Conservation (phyloP, 1,139 yeast species). For the Zygosaccharomyces pseudobailii region DNA sequence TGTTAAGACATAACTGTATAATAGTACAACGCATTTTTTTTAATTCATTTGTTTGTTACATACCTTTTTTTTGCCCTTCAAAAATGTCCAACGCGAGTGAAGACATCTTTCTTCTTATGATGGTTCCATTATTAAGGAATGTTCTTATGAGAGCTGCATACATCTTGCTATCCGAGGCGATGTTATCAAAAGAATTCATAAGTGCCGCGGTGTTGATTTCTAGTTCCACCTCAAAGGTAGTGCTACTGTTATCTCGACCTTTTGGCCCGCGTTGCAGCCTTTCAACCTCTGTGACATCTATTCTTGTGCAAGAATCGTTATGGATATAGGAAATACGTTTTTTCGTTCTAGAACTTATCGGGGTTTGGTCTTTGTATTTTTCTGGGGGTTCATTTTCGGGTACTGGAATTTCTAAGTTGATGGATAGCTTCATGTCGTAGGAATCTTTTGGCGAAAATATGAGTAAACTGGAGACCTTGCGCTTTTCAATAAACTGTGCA, state of each 20-base stretch:
- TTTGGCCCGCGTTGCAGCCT: conserved; percentile 46
- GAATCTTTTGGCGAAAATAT: conserved; percentile 72
- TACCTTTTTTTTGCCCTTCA: conserved; percentile 33
- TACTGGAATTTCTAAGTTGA: conserved; percentile 69
- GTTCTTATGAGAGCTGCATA: conserved; percentile 70
- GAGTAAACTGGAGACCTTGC: conserved; percentile 63
- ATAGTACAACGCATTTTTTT: neutral
- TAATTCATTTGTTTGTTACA: conserved; percentile 3
- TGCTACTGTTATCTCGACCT: conserved; percentile 31
- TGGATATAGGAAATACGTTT: conserved; percentile 62
- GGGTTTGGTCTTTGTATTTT: conserved; percentile 45
- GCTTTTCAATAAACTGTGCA: conserved; percentile 64
- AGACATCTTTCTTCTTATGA: conserved; percentile 41
- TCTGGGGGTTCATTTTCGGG: conserved; percentile 51
- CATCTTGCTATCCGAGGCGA: conserved; percentile 50
- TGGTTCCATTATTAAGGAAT: conserved; percentile 65
- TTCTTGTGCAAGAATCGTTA: conserved; percentile 59
- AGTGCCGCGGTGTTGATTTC: conserved; percentile 68
- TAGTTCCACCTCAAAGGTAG: conserved; percentile 56
- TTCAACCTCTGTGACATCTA: conserved; percentile 63
- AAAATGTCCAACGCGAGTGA: conserved; percentile 34
- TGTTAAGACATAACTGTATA: conserved; percentile 8
- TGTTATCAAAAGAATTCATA: conserved; percentile 54
- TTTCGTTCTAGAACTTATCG: conserved; percentile 55
- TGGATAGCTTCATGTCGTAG: conserved; percentile 70